Percentiles rank a stretch among this genome's conserved stretches.
Conservation (phyloP, 2,329 filamentous ascomycete species). For the Orbilia oligospora region DNA sequence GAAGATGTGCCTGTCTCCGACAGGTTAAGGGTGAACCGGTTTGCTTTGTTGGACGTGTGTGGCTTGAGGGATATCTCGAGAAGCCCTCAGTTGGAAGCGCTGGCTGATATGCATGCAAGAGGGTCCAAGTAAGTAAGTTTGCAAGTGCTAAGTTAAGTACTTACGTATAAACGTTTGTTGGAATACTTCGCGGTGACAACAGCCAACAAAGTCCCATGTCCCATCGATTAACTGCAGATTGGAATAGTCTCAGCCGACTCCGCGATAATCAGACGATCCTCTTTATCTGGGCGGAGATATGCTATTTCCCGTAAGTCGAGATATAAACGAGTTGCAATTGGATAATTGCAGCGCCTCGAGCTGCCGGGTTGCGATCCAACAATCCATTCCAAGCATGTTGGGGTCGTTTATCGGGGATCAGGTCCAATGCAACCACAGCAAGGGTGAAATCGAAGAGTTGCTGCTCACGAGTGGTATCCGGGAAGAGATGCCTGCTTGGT, state of each 20-base stretch:
- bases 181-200: constrained; percentile 14
- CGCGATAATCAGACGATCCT: constrained; percentile 47
- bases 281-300: constrained; percentile 39
- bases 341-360: neutral
- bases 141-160: constrained; percentile 3
- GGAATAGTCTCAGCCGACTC: constrained; percentile 29
- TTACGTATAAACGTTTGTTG: no score
- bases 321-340: neutral
- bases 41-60: constrained; percentile 25
- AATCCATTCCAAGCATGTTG: constrained; percentile 12
- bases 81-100: constrained; percentile 4
- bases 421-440: constrained; percentile 45
- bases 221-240: neutral
- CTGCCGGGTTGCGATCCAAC: constrained; percentile 28
- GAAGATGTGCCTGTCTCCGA: constrained; percentile 5
- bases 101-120: constrained; percentile 40
- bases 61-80: constrained; percentile 40
- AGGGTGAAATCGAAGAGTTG: constrained; percentile 18
- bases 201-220: neutral
- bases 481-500: constrained; percentile 12
- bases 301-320: constrained; percentile 8
- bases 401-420: constrained; percentile 46
- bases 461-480: neutral
- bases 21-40: constrained; percentile 11
- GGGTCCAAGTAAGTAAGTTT: constrained; percentile 13